Evolutionary conservation across 352 stramenopile species (phyloP).

Genomic region (Thraustotheca clavata): DNA sequence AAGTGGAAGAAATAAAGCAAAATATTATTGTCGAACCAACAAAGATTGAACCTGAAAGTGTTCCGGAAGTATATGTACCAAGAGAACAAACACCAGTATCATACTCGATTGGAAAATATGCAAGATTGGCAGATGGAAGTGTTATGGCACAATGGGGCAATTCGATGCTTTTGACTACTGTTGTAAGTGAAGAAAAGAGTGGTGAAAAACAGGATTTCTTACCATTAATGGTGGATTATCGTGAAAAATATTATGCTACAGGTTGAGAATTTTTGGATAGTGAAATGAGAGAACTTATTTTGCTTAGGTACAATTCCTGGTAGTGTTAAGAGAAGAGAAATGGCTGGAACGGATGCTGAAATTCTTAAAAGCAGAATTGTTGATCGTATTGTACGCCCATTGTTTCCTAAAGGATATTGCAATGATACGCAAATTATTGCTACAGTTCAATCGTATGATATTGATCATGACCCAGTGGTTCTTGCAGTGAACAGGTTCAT

Average conservation of each 20-base stretch:
- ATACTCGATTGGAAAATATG: conserved; percentile 71
- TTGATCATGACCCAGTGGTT: conserved; percentile 76
- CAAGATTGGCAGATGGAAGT: conserved; percentile 75
- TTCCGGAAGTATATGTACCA: not conserved
- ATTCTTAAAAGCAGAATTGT: conserved; percentile 95
- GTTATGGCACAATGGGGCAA: conserved; percentile 75
- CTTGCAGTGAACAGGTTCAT: conserved; percentile 70
- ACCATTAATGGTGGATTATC: conserved; percentile 92
- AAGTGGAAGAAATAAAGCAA: not conserved
- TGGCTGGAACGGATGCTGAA: conserved; percentile 89
- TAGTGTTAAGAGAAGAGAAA: conserved; percentile 81
- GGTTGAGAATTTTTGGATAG: conserved; percentile 20
- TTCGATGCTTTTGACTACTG: conserved; percentile 81
- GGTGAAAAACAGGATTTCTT: conserved; percentile 73
- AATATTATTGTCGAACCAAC: not conserved
- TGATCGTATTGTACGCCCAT: conserved; percentile 91
- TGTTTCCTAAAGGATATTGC: conserved; percentile 91
- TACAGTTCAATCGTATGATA: conserved; percentile 83
- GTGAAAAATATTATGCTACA: conserved; percentile 81
- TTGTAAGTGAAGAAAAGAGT: conserved; percentile 55
- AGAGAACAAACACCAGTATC: conserved; percentile 29
- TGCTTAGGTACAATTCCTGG: conserved; percentile 73
- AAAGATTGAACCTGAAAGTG: too few relatives aligned
- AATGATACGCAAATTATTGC: conserved; percentile 94
- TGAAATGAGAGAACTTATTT: not conserved